These are phyloP conservation scores for Mycena galopus DNA, from an alignment of 768 basidiomycete species.

Conservation along the genomic window DNA sequence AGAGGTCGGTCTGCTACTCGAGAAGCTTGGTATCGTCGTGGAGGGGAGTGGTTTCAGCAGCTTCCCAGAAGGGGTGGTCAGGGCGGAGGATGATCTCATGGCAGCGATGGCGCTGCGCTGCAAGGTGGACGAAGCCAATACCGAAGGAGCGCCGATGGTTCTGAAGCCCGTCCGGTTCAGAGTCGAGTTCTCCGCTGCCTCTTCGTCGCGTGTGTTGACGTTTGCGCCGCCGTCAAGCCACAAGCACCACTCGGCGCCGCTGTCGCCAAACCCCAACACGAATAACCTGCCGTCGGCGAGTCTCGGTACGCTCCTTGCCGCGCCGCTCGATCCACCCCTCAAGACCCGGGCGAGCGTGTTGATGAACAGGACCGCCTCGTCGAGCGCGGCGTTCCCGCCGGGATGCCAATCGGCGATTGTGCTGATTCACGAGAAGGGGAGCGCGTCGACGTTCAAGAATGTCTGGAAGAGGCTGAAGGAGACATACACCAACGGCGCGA, in stretches of 20 bases:
- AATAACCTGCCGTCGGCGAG: slow-evolving; percentile 24
- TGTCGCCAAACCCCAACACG: slow-evolving; percentile 38
- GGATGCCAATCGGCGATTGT: slow-evolving; percentile 73
- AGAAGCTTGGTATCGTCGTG: slow-evolving; percentile 72
- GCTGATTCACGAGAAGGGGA: slow-evolving; percentile 92
- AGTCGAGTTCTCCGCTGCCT: slow-evolving; percentile 72
- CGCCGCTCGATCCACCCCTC: slow-evolving; percentile 42
- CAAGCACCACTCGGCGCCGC: slow-evolving; percentile 39
- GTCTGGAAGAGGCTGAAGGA: slow-evolving; percentile 81
- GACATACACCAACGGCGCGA: slow-evolving; percentile 64
- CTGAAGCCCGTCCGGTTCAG: slow-evolving; percentile 88
- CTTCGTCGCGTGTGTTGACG: slow-evolving; percentile 11
- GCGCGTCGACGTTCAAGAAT: slow-evolving; percentile 85
- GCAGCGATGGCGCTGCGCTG: slow-evolving; percentile 52
- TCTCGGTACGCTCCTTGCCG: slow-evolving; percentile 34
- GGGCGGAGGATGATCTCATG: slow-evolving; percentile 34
- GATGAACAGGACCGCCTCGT: slow-evolving; percentile 38
- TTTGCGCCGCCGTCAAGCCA: slow-evolving; percentile 37
- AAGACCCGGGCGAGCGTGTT: slow-evolving; percentile 44
- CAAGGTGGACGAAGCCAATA: slow-evolving; percentile 65
- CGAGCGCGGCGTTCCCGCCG: slow-evolving; percentile 47
- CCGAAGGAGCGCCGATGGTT: slow-evolving; percentile 56
- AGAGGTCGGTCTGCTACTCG: slow-evolving; percentile 74
- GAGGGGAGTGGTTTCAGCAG: slow-evolving; percentile 46
- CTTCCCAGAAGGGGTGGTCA: slow-evolving; percentile 41